A percentile compares a stretch with the other conserved stretches of the same genome.
Evolutionary conservation across 1,284 basidiomycete species (phyloP).

Genomic region (Jaminaea rosea): DNA sequence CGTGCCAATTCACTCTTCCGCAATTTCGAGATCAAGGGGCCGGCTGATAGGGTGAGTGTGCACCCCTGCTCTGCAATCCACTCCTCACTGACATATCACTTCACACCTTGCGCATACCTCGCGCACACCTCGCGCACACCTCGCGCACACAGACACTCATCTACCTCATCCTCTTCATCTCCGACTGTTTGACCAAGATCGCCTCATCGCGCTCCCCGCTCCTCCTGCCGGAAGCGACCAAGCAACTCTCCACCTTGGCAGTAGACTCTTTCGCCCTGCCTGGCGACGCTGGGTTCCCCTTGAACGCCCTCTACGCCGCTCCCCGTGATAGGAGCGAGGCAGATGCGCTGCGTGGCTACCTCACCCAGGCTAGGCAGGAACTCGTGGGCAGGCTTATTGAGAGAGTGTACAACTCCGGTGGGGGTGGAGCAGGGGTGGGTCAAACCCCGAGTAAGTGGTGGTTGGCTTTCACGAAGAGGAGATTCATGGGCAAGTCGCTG

Average conservation of each 20-base stretch:
- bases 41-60: slow-evolving; percentile 68
- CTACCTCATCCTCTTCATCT: slow-evolving; percentile 94
- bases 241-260: slow-evolving; percentile 78
- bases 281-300: slow-evolving; percentile 86
- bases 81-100: background rate
- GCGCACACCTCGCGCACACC: background rate
- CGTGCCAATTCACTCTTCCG: slow-evolving; percentile 98
- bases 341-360: slow-evolving; percentile 81
- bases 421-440: too few species aligned
- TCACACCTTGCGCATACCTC: background rate
- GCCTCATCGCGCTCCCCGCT: slow-evolving; percentile 34
- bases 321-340: slow-evolving; percentile 70
- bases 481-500: slow-evolving; percentile 45
- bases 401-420: slow-evolving; percentile 71
- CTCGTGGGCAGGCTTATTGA: slow-evolving; percentile 76
- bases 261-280: slow-evolving; percentile 83
- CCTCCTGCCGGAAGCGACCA: slow-evolving; percentile 66
- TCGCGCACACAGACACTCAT: slow-evolving; percentile 58
- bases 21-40: slow-evolving; percentile 98
- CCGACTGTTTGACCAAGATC: slow-evolving; percentile 72
- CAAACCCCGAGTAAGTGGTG: slow-evolving; percentile 99
- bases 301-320: slow-evolving; percentile 83
- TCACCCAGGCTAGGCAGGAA: slow-evolving; percentile 87
- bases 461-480: slow-evolving; percentile 75
- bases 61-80: background rate